Evolutionary conservation across 2,329 filamentous ascomycete genomes (phyloP).

Genomic region (Ascochyta clinopodiicola): DNA sequence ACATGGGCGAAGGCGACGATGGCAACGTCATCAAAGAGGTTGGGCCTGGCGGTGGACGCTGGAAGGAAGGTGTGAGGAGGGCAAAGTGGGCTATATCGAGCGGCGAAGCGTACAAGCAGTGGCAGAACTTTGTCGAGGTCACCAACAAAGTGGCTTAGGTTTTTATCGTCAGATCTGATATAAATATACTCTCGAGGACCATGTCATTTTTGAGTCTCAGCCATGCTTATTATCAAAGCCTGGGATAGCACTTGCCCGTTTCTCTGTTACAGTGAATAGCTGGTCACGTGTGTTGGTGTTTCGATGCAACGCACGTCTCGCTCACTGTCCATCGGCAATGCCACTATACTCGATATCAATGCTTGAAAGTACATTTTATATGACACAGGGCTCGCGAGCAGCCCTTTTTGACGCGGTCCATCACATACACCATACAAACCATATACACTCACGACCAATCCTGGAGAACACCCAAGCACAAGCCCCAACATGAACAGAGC

Average conservation of each 20-base stretch:
- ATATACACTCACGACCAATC: too few relatives aligned
- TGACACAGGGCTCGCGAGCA: background rate
- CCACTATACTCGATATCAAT: background rate
- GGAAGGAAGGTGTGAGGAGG: conserved; percentile 92
- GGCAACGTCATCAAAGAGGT: conserved; percentile 80
- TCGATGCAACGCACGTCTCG: too few relatives aligned
- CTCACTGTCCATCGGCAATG: too few relatives aligned
- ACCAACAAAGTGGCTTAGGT: conserved; percentile 63
- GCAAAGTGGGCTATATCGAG: conserved; percentile 89
- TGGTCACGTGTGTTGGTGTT: too few relatives aligned
- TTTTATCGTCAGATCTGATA: too few relatives aligned
- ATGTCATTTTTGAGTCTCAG: too few relatives aligned
- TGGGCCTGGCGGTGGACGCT: conserved; percentile 84
- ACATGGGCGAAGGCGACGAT: conserved; percentile 81
- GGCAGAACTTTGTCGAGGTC: conserved; percentile 81
- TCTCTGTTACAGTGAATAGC: too few relatives aligned
- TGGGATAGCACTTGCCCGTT: too few relatives aligned
- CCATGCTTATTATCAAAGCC: too few relatives aligned
- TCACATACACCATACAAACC: too few relatives aligned
- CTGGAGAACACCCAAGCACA: background rate
- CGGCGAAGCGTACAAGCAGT: conserved; percentile 83
- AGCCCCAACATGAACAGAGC: background rate
- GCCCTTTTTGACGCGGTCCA: too few relatives aligned
- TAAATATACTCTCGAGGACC: too few relatives aligned
- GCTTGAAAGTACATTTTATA: background rate